A percentile compares a stretch with the other conserved stretches of the same genome.
Conservation (phyloP, 202 grass and related monocot species). For the Tripidium arundinaceum region DNA sequence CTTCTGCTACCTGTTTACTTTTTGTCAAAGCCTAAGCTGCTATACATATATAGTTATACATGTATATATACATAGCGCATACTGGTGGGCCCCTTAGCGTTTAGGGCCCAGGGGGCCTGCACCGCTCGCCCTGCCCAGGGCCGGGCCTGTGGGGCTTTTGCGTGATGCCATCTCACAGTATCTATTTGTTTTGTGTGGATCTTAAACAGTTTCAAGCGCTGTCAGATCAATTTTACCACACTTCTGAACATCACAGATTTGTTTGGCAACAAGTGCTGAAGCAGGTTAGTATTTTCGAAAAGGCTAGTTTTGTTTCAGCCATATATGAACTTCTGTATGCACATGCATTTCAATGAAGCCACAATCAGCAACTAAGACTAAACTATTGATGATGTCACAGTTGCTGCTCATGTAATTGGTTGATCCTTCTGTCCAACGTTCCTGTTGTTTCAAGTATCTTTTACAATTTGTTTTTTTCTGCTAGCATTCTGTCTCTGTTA, state of each 20-base stretch:
- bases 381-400: background rate
- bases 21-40: no score
- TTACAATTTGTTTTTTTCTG: background rate
- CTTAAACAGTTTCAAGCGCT: conserved; percentile 71
- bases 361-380: background rate
- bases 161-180: background rate
- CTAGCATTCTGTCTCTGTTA: background rate
- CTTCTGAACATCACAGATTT: conserved; percentile 73
- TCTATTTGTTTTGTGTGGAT: conserved; percentile 10
- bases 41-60: no score
- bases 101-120: no score
- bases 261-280: conserved; percentile 68
- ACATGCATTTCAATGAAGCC: background rate
- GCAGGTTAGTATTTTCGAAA: conserved; percentile 50
- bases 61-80: no score
- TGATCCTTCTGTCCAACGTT: background rate
- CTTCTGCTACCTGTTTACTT: no score
- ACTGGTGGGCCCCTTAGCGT: no score
- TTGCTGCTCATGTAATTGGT: no score
- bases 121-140: no score
- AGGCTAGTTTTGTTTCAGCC: background rate
- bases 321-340: background rate
- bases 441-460: background rate
- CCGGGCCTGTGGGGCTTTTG: no score
- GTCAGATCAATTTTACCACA: conserved; percentile 84